Base-by-base conservation (phyloP, 169 alveolate species). In the Condylostoma magnum region DNA sequence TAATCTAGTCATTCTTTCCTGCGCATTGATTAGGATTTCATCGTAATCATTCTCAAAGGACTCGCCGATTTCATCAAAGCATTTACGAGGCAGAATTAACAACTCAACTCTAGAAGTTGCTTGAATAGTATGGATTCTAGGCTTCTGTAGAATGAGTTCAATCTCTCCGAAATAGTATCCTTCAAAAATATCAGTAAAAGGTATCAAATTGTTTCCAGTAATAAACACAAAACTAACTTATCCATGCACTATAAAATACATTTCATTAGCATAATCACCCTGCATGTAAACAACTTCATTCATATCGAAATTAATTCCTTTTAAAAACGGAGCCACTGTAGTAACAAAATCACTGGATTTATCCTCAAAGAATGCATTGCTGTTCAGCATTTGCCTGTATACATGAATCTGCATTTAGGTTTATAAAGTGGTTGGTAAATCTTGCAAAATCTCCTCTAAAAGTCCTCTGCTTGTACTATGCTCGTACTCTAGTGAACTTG, bases 111-210 rank as follows among this genome's bases (percentile, higher is more conserved):
- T 0, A 27, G n/a, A 22, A 5, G 18, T 15, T 0, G 58, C 34
- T 63, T 63, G 38, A 20, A 63, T 57, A 41, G 37, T 31, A 63
- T n/a, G 46, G 3, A 18, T 22, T 22, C 57, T 22, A 22, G 38
- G 54, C 37, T 77, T 65, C 15, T 34, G 69, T 47, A 58, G 38
- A n/a, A 76, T 52, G 30, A 82, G 43, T 44, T 82, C 90, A 34
- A 66, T 82, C 20, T 71, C 81, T 27, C 90, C 90, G 58, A 82
- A 82, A 58, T 55, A 72, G 41, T 82, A 72, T 4, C 90, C 84
- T 46, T 44, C 41, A 18, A 58, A 50, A 31, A 82, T 41, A 1
- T 22, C 27, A 44, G 38, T 63, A 46, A 63, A 41, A 66, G 66
- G 41, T 71, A 28, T 47, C 65, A 63, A 20, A 56, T 51, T 0